phyloP scores from a whole-genome alignment of 1,284 basidiomycete genomes.

The Tilletia setariae region DNA sequence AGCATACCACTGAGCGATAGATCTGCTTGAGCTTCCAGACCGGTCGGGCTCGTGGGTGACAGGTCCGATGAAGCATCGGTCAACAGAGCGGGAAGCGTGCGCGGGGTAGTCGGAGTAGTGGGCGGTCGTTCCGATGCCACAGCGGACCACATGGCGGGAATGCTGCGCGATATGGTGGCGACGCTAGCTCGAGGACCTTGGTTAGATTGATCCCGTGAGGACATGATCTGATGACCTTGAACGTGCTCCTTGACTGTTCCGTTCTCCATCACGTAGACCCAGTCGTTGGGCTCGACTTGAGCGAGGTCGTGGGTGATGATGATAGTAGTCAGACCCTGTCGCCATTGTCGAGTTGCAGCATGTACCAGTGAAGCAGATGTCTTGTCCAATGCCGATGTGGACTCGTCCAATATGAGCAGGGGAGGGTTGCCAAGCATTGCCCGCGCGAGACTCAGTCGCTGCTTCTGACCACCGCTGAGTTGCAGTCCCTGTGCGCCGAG shows the following conservation, averaged over 20 bases:
- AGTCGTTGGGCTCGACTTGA: slow-evolving; percentile 73
- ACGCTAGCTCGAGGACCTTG: too few relatives aligned
- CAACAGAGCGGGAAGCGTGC: too few relatives aligned
- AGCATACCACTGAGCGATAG: not conserved
- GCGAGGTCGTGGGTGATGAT: slow-evolving; percentile 94
- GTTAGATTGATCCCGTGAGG: too few relatives aligned
- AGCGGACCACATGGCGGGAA: slow-evolving; percentile 52
- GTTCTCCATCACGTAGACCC: slow-evolving; percentile 83
- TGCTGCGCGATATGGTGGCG: too few relatives aligned
- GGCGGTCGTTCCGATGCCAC: slow-evolving; percentile 26
- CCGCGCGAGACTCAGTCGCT: slow-evolving; percentile 84
- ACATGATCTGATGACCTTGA: too few relatives aligned
- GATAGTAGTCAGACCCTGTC: slow-evolving; percentile 80
- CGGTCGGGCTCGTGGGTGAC: slow-evolving; percentile 21
- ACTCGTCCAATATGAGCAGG: slow-evolving; percentile 91
- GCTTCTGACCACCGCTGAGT: slow-evolving; percentile 88
- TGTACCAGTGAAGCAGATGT: slow-evolving; percentile 83
- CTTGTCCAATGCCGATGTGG: slow-evolving; percentile 88
- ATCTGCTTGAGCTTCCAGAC: slow-evolving; percentile 19
- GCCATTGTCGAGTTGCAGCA: slow-evolving; percentile 79
- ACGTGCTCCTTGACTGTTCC: slow-evolving; percentile 76
- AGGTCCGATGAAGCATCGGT: too few relatives aligned
- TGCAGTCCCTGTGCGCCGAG: slow-evolving; percentile 69
- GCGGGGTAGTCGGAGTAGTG: too few relatives aligned
- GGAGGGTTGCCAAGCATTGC: slow-evolving; percentile 81